Conservation (phyloP, 2,329 filamentous ascomycete genomes). For the Trichoderma koningii region DNA sequence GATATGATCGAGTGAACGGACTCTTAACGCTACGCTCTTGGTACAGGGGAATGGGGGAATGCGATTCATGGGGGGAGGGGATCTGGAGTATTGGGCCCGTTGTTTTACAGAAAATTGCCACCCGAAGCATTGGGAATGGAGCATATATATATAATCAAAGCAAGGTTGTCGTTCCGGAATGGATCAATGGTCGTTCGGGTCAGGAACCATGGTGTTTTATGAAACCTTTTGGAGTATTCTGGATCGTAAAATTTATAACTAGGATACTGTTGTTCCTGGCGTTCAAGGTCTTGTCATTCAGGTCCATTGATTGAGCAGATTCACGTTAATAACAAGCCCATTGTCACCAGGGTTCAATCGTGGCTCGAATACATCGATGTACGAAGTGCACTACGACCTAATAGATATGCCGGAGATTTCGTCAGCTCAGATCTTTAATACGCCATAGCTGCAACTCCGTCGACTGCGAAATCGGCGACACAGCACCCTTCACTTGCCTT, state of each 20-base stretch:
- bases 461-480: background rate
- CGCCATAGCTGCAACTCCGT: slow-evolving; percentile 13
- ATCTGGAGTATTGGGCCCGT: slow-evolving; percentile 11
- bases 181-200: slow-evolving; percentile 14
- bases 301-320: slow-evolving; percentile 4
- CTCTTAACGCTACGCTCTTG: background rate
- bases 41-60: slow-evolving; percentile 36
- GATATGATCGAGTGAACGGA: slow-evolving; percentile 67
- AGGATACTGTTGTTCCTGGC: background rate
- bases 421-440: slow-evolving; percentile 11
- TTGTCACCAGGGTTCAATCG: background rate
- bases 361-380: slow-evolving; percentile 1
- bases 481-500: background rate
- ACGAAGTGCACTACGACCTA: background rate
- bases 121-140: slow-evolving; percentile 15
- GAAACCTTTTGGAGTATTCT: background rate
- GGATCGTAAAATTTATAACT: background rate
- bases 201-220: background rate
- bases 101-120: slow-evolving; percentile 17
- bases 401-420: background rate
- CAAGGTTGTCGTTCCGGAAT: slow-evolving; percentile 21
- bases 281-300: background rate
- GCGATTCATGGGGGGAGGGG: slow-evolving; percentile 26
- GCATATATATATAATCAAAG: slow-evolving; percentile 21
- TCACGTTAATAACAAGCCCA: slow-evolving; percentile 1